Base-by-base conservation (phyloP, 768 basidiomycete species). In the Tephrocybe sp. region DNA sequence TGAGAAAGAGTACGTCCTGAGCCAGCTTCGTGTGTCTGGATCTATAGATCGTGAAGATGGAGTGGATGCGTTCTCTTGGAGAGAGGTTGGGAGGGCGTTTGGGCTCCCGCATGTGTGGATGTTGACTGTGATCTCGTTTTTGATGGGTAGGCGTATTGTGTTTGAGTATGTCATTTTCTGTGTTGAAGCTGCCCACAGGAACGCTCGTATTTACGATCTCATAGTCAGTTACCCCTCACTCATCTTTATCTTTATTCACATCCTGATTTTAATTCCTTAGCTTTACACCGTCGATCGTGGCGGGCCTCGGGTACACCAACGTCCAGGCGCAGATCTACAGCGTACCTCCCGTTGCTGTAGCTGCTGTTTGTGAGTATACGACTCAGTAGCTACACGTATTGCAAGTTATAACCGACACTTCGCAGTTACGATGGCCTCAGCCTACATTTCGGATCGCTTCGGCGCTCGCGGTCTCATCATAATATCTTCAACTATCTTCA, bases 231-330 rank as follows among this genome's bases (percentile, higher is more conserved):
- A 5, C n/a, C n/a, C n/a, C n/a, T n/a, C n/a, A n/a, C n/a, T n/a
- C n/a, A n/a, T n/a, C n/a, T n/a, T n/a, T 27, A n/a, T 36, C 25
- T 39, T 49, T 26, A 16, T 31, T n/a, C n/a, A n/a, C n/a, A n/a
- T 43, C 27, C 31, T 50, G 31, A 26, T 37, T 12, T 5, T 27
- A 16, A 22, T 15, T 32, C 12, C 32, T 46, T 34, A 81, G 87
- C 56, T 90, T 92, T 65, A 69, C 81, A 9, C 88, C 88, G 6
- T 83, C 84, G 3, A 87, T 92, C 64, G 80, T 90, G 9, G 69
- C 78, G 27, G 70, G 72, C n/a, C 73, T 86, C 5, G 84, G 84
- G 13, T 84, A 76, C 60, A 73, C 72, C 2, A 72, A 76, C 0
- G 69, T 77, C 31, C 63, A 68, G 22, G 78, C 80, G 9, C 84